Evolutionary conservation across 768 basidiomycete genomes (phyloP), one percentile per base, ranked within the genome.

Genomic region (Collybia sordida): DNA sequence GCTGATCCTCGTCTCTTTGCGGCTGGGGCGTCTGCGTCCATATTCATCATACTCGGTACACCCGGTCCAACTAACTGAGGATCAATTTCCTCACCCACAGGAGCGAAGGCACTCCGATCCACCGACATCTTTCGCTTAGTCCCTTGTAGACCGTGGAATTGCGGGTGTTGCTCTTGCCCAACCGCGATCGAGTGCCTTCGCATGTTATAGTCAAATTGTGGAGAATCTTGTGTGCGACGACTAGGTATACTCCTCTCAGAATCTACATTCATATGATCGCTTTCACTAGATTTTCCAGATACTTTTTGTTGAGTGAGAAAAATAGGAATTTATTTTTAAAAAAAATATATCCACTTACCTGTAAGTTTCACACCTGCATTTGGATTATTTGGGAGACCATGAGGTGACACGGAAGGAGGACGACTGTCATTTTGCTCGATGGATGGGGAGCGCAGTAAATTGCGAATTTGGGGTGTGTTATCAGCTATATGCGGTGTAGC

Each of bases 1-100:
- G 87, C 82, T 15, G 93, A 94, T 25, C 90, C 87, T 42, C 92
- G 81, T 57, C 92, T 83, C 66, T 94, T 94, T 41, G 86, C 80
- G 15, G 88, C 82, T 31, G 86, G 90, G 6, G 71, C 82, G 50
- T 88, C 85, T 25, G 71, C 56, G 62, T 86, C 82, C 41, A 81
- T 61, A 57, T 72, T 72, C 73, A 82, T 82, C 49, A 69, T 72
- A 52, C 80, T 83, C 17, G 82, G 80, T 39, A 85, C 72, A 31
- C 87, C 88, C 42, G 84, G 83, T 15, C 86, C 88, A 37, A 78
- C 75, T 45, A 90, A 72, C 53, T 83, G 83, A 4, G 82, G 69
- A 60, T 89, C 88, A 42, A 79, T 68, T 57, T 88, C 88, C 57
- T 85, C 84, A 42, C 75, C 75, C 24, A 78, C 71, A 18, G 80